Base-by-base conservation (phyloP, 768 basidiomycete genomes). In the Leccinellum albellum region DNA sequence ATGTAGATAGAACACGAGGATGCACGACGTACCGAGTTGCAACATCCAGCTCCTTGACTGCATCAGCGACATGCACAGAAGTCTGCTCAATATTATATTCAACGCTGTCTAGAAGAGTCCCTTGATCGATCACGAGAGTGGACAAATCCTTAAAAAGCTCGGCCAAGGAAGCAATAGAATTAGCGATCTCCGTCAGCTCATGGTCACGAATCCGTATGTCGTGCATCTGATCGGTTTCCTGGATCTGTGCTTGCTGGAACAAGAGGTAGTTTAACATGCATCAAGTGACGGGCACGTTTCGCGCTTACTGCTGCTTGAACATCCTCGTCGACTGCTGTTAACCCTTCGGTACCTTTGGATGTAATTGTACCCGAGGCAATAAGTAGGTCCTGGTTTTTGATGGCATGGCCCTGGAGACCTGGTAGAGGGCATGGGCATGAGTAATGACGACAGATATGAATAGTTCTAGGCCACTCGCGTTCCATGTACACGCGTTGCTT, bases 401-500 rank as follows among this genome's bases (percentile, higher is more conserved):
- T 94, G 70, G 95, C 93, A 78, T 98, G 95, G 59, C 97, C 97
- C 78, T 96, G 93, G 44, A 98, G 79, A 71, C 89, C 96, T 97
- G 70, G 48, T 57, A 50, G 50, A 50, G 55, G 55, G 57, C 47
- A 55, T 20, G 51, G 57, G 59, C 40, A 48, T 59, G 60, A 66
- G 64, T 26, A 45, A 56, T 61, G 62, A 52, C 49, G 54, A 57
- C 48, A 46, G 20, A 51, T 20, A 23, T n/a, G 49, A 32, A 29
- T 20, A 47, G 54, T 50, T 49, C 44, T 35, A 33, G 52, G 57
- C 42, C 26, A 82, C 95, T 74, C 70, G 96, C 97, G 95, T 75
- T 97, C 90, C 90, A 99, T 90, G 73, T 98, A 98, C 31, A 96
- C 90, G 58, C 93, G 87, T 74, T 99, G 97, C 77, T 96, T 98